Percentiles rank a stretch among this genome's conserved stretches.
Conservation (phyloP, 371 early-diverging fungal genomes). For the Apophysomyces trapeziformis region DNA sequence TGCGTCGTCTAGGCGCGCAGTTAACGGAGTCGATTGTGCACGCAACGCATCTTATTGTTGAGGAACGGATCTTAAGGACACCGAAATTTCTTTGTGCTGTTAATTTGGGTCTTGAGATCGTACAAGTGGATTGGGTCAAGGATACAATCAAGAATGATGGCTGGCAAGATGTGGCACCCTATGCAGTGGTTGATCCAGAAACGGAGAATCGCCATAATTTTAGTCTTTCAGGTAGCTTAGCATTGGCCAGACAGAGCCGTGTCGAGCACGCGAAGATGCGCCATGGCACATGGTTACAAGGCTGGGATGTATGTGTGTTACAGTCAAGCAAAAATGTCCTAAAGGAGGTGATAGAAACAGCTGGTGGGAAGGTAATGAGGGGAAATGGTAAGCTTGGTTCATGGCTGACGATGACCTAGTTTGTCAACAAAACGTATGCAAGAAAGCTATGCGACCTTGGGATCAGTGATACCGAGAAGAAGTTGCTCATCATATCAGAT, state of each 20-base stretch:
- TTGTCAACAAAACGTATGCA: background rate
- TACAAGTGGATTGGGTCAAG: slow-evolving; percentile 19
- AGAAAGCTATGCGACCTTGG: background rate
- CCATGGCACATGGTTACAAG: slow-evolving; percentile 22
- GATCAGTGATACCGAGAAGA: background rate
- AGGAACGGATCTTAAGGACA: slow-evolving; percentile 21
- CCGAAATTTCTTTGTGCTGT: slow-evolving; percentile 32
- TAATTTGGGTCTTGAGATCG: slow-evolving; percentile 27
- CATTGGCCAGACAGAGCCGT: slow-evolving; percentile 10
- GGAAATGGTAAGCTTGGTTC: background rate
- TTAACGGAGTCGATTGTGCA: slow-evolving; percentile 14
- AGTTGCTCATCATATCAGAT: slow-evolving; percentile 16
- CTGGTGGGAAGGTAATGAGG: slow-evolving; percentile 24
- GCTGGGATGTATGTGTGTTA: slow-evolving; percentile 21
- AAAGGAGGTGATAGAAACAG: slow-evolving; percentile 24
- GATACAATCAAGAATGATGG: slow-evolving; percentile 11
- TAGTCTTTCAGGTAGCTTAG: slow-evolving; percentile 20
- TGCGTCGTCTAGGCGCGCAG: slow-evolving; percentile 16
- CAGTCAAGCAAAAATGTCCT: slow-evolving; percentile 18
- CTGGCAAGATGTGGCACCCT: slow-evolving; percentile 15
- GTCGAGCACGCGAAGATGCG: background rate
- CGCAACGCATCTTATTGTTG: slow-evolving; percentile 24
- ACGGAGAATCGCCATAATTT: slow-evolving; percentile 20
- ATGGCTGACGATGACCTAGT: background rate
- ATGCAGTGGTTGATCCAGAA: slow-evolving; percentile 19